A percentile compares a stretch with the other conserved stretches of the same genome.
phyloP scores from a whole-genome alignment of 306 rosid genomes.

The Pterocarpus macrocarpus region DNA sequence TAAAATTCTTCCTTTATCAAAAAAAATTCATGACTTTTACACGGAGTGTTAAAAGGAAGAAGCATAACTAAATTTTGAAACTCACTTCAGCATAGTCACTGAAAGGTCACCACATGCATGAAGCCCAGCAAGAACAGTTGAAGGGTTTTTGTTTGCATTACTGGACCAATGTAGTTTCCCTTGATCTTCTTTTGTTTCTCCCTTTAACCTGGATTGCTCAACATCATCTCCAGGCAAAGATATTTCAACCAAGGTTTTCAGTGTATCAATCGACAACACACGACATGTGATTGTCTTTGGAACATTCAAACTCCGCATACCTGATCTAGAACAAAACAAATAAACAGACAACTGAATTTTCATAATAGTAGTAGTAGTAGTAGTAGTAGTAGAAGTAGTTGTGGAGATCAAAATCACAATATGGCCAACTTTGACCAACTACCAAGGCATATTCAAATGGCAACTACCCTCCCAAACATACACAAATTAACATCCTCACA shows the following conservation, averaged over 20 bases:
- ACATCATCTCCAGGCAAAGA: conserved; percentile 52
- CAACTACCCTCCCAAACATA: conserved; percentile 22
- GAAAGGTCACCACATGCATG: conserved; percentile 99
- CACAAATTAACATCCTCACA: neutral
- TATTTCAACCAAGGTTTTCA: conserved; percentile 70
- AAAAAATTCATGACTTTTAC: neutral
- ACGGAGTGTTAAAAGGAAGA: conserved; percentile 6
- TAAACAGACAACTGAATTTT: conserved; percentile 37
- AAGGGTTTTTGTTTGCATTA: conserved; percentile 49
- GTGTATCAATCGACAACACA: conserved; percentile 74
- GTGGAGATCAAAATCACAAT: conserved; percentile 26
- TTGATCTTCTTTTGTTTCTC: conserved; percentile 47
- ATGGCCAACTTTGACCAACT: conserved; percentile 39
- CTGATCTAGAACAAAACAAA: conserved; percentile 70
- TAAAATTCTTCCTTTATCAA: neutral
- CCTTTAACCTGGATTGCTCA: conserved; percentile 43
- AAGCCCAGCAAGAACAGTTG: conserved; percentile 90
- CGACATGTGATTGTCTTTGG: conserved; percentile 86
- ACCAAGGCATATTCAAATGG: conserved; percentile 15
- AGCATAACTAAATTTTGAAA: conserved; percentile 30
- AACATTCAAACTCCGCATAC: conserved; percentile 59
- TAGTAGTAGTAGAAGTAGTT: neutral
- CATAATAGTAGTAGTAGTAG: neutral
- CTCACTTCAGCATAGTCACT: conserved; percentile 88
- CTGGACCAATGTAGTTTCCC: conserved; percentile 40